phyloP scores from a whole-genome alignment of 163 green algal species.

The Botryococcus braunii region DNA sequence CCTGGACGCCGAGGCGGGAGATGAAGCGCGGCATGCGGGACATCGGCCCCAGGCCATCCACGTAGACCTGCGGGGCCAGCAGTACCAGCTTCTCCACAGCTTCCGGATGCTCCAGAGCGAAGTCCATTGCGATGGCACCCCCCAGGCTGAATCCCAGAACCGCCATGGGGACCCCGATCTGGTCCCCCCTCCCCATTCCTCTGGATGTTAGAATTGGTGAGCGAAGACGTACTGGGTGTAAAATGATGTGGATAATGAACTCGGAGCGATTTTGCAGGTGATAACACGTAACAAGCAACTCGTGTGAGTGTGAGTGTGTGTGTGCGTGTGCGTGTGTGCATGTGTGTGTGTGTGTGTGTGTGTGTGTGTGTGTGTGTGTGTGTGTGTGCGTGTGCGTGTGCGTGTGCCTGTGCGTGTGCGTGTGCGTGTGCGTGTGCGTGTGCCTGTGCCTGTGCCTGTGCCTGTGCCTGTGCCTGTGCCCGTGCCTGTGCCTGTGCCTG shows the following conservation, averaged over 20 bases:
- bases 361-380: too few relatives aligned
- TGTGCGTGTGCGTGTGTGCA: background rate
- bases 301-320: background rate
- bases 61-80: constrained; percentile 66
- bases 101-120: constrained; percentile 73
- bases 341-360: background rate
- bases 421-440: too few relatives aligned
- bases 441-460: too few relatives aligned
- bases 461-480: too few relatives aligned
- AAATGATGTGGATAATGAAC: background rate
- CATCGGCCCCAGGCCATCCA: constrained; percentile 79
- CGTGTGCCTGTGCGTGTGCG: too few relatives aligned
- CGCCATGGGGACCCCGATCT: constrained; percentile 47
- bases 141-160: constrained; percentile 80
- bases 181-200: too few relatives aligned
- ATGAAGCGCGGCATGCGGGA: constrained; percentile 43
- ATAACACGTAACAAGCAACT: background rate
- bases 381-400: too few relatives aligned
- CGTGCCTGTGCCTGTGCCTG: too few relatives aligned
- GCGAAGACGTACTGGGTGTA: background rate
- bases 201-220: background rate
- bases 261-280: background rate
- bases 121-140: constrained; percentile 84
- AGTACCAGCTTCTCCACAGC: constrained; percentile 56
- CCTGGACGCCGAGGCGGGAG: constrained; percentile 42